Evolutionary conservation across 2,329 filamentous ascomycete species (phyloP), one percentile per base, ranked within the genome.

Genomic region (Xylaria sp.): DNA sequence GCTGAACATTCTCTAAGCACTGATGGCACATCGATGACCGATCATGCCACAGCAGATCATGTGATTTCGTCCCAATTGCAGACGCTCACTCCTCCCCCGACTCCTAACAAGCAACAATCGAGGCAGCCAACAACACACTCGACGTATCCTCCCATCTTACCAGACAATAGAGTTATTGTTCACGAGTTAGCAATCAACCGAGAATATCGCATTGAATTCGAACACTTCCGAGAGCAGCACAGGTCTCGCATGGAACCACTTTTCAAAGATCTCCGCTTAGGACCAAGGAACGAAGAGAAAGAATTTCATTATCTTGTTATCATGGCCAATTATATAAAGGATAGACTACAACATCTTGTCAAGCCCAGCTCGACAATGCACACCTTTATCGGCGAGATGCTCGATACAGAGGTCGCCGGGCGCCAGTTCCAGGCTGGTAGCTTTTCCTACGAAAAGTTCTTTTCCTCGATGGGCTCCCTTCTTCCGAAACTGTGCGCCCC

Each of bases 381-480:
- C 75, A 89, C 84, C 2, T 84, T 93, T 50, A 93, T 95, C 65
- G 88, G 88, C 2, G 92, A 94, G 74, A 87, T 91, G 0, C 81
- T 96, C 27, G 92, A 95, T 71, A 87, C 89, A 0, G 89, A 93
- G 44, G 84, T 91, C 68, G 89, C 93, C 31, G 84, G 86, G 67
- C 86, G 85, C 45, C 90, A 94, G 71, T 92, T 92, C 73, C 82
- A 82, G 10, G 84, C 89, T 61, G 92, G 92, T 15, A 88, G 87
- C 56, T 95, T 95, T 76, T 94, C 92, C 0, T 94, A 94, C 71
- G 89, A 92, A 71, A 90, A 89, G 65, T 94, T 95, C 79, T 95
- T 95, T 75, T 81, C 84, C 1, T 91, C 92, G 69, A 92, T 95
- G 85, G 89, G 88, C 1, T 86, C 87, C 1, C 85, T 96, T 53